Conservation (phyloP, 202 grass and related monocot genomes). For the Hordeum pubiflorum region DNA sequence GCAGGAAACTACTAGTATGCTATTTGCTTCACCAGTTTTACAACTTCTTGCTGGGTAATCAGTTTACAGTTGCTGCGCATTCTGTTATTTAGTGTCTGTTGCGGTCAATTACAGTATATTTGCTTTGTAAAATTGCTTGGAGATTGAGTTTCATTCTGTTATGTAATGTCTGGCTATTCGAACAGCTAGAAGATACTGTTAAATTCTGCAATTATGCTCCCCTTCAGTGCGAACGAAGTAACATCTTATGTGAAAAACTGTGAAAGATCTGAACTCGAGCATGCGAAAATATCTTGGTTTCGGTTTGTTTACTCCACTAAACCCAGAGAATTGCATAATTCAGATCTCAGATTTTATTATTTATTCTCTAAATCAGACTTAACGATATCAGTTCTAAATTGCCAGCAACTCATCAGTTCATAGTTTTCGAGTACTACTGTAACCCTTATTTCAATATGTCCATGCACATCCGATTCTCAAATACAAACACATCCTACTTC, state of each 20-base stretch:
- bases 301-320: neutral
- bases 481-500: no score
- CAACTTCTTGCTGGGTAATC: neutral
- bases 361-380: neutral
- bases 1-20: neutral
- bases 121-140: neutral
- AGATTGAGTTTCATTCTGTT: neutral
- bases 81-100: neutral
- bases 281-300: slow-evolving; percentile 12
- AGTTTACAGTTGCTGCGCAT: neutral
- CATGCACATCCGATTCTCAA: no score
- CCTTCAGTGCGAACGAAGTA: neutral
- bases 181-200: neutral
- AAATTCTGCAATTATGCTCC: neutral
- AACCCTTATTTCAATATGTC: no score
- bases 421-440: no score
- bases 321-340: neutral
- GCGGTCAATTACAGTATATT: neutral
- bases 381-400: neutral
- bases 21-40: neutral
- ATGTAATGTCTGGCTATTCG: neutral
- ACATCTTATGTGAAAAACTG: neutral
- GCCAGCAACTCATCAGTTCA: neutral
- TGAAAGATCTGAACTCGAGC: neutral
- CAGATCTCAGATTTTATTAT: neutral